Evolutionary conservation across 2,329 filamentous ascomycete genomes (phyloP).

Genomic region (Alternaria burnsii): DNA sequence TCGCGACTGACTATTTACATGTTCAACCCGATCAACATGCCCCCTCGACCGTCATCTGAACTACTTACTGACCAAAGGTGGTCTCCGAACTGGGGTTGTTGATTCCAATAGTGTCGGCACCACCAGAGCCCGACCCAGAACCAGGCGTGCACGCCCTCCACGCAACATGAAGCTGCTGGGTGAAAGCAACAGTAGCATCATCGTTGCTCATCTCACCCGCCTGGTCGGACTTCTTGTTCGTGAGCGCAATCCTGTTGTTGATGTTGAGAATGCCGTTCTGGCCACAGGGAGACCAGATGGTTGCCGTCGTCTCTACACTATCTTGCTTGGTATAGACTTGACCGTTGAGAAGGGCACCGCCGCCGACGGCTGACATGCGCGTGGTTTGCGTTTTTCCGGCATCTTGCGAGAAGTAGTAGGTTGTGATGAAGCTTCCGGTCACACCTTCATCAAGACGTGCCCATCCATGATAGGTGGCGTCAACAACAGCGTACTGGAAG

Average conservation of each 20-base stretch:
- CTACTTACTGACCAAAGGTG: conserved; percentile 20
- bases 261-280: conserved; percentile 45
- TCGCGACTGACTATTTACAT: conserved; percentile 6
- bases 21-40: not conserved
- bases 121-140: conserved; percentile 10
- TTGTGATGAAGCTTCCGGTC: conserved; percentile 46
- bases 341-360: conserved; percentile 52
- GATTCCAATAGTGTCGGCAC: conserved; percentile 37
- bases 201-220: conserved; percentile 45
- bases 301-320: conserved; percentile 45
- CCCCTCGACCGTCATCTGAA: not conserved
- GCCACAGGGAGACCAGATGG: conserved; percentile 47
- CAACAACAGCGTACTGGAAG: conserved; percentile 50
- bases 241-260: conserved; percentile 45
- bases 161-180: conserved; percentile 46
- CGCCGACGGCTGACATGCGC: conserved; percentile 34
- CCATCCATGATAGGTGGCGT: conserved; percentile 50
- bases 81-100: conserved; percentile 30
- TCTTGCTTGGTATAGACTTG: conserved; percentile 59
- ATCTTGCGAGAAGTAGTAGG: conserved; percentile 51
- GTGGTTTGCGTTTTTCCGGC: conserved; percentile 41
- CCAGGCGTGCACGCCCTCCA: conserved; percentile 37
- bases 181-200: conserved; percentile 48
- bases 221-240: conserved; percentile 27
- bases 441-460: conserved; percentile 46